Evolutionary conservation across 257 asterid species (phyloP).

Genomic region (Cinchona pubescens): DNA sequence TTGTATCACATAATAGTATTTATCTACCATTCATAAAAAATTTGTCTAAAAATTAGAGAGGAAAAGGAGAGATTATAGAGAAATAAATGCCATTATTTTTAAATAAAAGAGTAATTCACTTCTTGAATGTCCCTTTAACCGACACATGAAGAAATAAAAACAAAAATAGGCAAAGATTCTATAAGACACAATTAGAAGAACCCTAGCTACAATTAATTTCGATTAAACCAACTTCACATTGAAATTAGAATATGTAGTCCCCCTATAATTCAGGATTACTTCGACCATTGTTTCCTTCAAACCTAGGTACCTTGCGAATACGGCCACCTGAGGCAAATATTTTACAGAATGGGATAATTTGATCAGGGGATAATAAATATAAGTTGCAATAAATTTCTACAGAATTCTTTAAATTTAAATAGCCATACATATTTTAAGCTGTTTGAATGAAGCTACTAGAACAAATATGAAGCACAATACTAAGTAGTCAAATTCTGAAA

Average conservation of each 20-base stretch:
- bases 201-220: not conserved
- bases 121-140: not conserved
- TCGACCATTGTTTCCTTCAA: conserved; percentile 33
- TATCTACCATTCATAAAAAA: not conserved
- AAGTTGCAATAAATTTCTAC: not conserved
- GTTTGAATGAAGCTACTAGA: not conserved
- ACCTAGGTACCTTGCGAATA: conserved; percentile 24
- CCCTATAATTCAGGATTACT: not conserved
- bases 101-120: not conserved
- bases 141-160: not conserved
- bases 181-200: not conserved
- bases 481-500: not conserved
- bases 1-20: not conserved
- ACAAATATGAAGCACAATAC: too few relatives aligned
- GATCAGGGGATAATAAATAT: not conserved
- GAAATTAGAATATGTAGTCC: not conserved
- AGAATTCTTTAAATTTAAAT: not conserved
- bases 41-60: not conserved
- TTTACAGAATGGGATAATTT: not conserved
- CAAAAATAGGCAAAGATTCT: not conserved
- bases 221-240: not conserved
- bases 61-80: not conserved
- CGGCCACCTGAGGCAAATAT: conserved; percentile 20
- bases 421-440: not conserved
- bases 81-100: not conserved